phyloP scores from a whole-genome alignment of 345 rosid genomes.

The Syzygium grande region DNA sequence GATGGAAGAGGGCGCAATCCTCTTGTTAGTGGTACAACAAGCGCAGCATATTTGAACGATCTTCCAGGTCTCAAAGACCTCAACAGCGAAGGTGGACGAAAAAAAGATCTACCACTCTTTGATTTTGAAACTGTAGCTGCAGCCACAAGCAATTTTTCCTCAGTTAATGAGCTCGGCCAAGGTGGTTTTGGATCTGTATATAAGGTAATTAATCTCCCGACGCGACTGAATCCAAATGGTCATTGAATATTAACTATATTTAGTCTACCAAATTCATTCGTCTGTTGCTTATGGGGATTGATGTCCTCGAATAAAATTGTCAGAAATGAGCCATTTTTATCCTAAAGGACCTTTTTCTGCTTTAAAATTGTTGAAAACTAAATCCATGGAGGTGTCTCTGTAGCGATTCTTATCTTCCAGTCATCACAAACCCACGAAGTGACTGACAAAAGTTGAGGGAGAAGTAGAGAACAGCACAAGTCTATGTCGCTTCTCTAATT shows the following conservation, averaged over 20 bases:
- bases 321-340: background rate
- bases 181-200: conserved; percentile 22
- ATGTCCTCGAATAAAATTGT: background rate
- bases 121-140: background rate
- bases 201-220: conserved; percentile 3
- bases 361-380: background rate
- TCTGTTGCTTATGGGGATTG: background rate
- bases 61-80: background rate
- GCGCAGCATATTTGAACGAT: background rate
- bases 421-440: background rate
- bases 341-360: background rate
- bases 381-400: background rate
- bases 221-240: background rate
- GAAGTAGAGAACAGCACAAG: background rate
- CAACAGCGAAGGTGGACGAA: background rate
- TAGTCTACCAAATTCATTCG: background rate
- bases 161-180: conserved; percentile 9
- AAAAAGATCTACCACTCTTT: conserved; percentile 2
- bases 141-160: conserved; percentile 16
- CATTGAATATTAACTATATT: background rate
- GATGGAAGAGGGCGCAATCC: background rate
- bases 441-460: background rate
- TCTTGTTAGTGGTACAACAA: background rate
- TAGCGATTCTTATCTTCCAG: background rate
- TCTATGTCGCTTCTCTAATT: background rate